These are phyloP conservation scores for Trichomonas tenax DNA, from an alignment of 208 protist genomes.

Conservation along the genomic window DNA sequence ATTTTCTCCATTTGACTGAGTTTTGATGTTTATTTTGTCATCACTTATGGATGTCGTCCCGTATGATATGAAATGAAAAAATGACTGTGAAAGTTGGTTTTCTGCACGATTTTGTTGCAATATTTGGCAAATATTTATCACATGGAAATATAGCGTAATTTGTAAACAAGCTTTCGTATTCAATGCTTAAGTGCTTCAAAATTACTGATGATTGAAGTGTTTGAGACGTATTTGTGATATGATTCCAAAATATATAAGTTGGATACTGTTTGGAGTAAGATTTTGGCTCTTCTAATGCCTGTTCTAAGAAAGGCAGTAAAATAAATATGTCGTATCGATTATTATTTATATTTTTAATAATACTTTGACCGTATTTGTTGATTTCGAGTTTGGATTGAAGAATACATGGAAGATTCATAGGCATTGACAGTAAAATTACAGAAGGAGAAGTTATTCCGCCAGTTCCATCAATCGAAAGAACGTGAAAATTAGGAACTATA, in stretches of 20 bases:
- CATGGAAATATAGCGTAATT: neutral
- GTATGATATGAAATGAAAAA: neutral
- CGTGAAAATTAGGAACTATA: neutral
- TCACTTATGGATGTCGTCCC: neutral
- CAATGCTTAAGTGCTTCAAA: neutral
- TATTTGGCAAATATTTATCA: neutral
- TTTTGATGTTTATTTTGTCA: neutral
- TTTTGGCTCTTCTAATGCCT: neutral
- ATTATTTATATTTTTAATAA: neutral
- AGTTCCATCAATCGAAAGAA: neutral
- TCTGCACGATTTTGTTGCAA: neutral
- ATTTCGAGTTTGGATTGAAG: neutral
- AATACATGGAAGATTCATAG: neutral
- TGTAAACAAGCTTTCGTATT: neutral
- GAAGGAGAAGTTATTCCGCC: neutral
- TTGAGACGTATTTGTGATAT: neutral
- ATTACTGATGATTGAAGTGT: neutral
- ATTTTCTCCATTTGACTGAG: neutral
- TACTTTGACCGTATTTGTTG: neutral
- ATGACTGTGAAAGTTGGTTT: neutral
- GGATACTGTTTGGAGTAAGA: neutral
- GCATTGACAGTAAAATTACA: neutral
- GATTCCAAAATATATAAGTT: neutral
- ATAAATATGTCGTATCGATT: neutral
- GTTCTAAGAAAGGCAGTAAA: neutral